Percentiles rank a stretch among this genome's conserved stretches.
Conservation (phyloP, 495 filamentous ascomycete genomes). For the Penicillium manginii region DNA sequence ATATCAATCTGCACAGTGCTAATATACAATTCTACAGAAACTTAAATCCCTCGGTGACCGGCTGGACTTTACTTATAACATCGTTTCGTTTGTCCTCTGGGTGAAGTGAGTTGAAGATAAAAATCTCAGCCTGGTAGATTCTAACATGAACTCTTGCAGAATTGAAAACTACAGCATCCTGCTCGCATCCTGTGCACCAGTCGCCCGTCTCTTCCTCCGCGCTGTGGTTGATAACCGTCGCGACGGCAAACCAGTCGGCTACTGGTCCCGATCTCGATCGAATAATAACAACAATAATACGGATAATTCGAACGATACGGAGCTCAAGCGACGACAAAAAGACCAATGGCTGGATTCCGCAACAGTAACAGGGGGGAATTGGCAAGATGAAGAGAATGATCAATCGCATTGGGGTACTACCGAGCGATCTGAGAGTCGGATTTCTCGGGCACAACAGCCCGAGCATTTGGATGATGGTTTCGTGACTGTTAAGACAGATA, state of each 20-base stretch:
- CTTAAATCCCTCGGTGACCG: constrained; percentile 35
- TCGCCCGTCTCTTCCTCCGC: constrained; percentile 38
- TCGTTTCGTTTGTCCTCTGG: constrained; percentile 42
- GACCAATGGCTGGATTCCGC: constrained; percentile 28
- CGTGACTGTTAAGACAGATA: constrained; percentile 38
- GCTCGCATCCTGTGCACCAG: constrained; percentile 37
- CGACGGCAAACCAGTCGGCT: constrained; percentile 26
- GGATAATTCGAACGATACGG: constrained; percentile 15
- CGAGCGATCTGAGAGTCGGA: constrained; percentile 21
- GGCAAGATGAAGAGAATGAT: constrained; percentile 24
- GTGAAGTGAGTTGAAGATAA: constrained; percentile 32
- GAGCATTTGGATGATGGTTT: constrained; percentile 23
- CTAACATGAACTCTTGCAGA: constrained; percentile 12
- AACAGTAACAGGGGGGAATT: constrained; percentile 15
- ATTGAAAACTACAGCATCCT: constrained; percentile 46
- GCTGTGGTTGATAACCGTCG: constrained; percentile 29
- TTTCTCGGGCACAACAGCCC: constrained; percentile 22
- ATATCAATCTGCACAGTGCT: neutral
- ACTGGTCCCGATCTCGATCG: constrained; percentile 34
- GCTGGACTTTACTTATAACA: constrained; percentile 40
- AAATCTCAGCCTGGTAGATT: neutral
- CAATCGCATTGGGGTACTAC: constrained; percentile 15
- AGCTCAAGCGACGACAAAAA: constrained; percentile 20
- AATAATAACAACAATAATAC: constrained; percentile 16
- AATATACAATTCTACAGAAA: constrained; percentile 20